These are phyloP conservation scores for Diaporthe ilicicola DNA, from an alignment of 2,329 filamentous ascomycete species.

Conservation along the genomic window DNA sequence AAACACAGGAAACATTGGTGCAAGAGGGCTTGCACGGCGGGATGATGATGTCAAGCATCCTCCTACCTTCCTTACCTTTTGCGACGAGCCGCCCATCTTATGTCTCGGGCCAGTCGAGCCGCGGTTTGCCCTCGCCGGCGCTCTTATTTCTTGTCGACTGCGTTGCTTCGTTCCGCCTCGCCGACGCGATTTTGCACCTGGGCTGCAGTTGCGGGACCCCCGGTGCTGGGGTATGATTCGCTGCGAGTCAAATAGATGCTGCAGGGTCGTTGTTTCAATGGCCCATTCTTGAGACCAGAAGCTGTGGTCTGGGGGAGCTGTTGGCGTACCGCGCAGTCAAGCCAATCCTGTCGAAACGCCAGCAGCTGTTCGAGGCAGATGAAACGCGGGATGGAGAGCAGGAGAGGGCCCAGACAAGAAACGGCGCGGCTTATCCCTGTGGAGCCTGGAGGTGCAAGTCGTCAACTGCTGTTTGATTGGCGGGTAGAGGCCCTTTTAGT, in stretches of 20 bases:
- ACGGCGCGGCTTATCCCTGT: not conserved
- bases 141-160: not conserved
- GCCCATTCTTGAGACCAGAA: slow-evolving; percentile 25
- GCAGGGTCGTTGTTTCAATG: slow-evolving; percentile 21
- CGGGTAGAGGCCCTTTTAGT: not conserved
- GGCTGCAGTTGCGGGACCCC: slow-evolving; percentile 4
- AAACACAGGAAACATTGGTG: not conserved
- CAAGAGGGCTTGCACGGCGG: not conserved
- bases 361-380: slow-evolving; percentile 1
- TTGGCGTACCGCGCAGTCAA: slow-evolving; percentile 22
- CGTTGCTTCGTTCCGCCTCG: not conserved
- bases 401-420: not conserved
- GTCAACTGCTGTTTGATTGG: slow-evolving; percentile 7
- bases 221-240: not conserved
- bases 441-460: not conserved
- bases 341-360: slow-evolving; percentile 24
- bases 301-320: not conserved
- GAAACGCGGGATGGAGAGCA: slow-evolving; percentile 16
- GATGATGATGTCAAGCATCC: not conserved
- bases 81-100: not conserved
- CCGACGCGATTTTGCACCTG: not conserved
- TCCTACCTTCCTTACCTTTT: slow-evolving; percentile 5
- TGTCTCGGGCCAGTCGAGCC: not conserved
- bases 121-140: not conserved
- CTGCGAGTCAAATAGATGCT: slow-evolving; percentile 6